Evolutionary conservation across 2,329 filamentous ascomycete genomes (phyloP), one percentile per base, ranked within the genome.

Genomic region (Paraphoma chrysanthemicola): DNA sequence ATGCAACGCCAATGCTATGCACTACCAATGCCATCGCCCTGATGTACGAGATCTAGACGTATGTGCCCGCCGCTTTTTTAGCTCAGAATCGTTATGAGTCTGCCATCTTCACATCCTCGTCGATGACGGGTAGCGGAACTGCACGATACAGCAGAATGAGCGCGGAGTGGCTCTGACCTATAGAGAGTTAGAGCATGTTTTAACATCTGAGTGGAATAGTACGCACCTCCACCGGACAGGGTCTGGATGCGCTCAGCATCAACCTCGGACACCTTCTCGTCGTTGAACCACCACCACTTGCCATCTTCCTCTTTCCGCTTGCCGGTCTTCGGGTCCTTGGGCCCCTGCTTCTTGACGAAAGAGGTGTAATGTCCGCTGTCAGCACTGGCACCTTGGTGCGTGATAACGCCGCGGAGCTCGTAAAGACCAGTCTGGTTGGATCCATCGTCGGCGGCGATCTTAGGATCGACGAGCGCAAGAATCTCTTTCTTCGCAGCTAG

Each of bases 251-350:
- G 95, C 69, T 98, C 94, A 28, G 87, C 83, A 14, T 92, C 88
- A 29, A 99, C 95, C 81, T 99, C 95, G 12, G 90, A 88, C 33
- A 99, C 95, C 81, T 93, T 96, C 74, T 99, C 94, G 71, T 99
- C 95, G 77, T 99, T 98, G 85, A 99, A 99, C 94, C 95, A 99
- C 94, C 95, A 99, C 95, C 95, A 99, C 70, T 93, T 97, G 66
- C 91, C 93, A 72, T 96, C 92, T 73, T 96, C 92, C 71, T 90
- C 88, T 51, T 86, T 87, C 69, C 87, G 83, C 81, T 92, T 91
- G 64, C 91, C 92, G 17, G 89, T 91, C 70, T 88, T 87, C 14
- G 89, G 83, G 67, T 96, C 90, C 55, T 92, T 80, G 9, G 82
- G 80, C 0, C 86, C 89, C 59, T 89, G 84, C 85, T 99, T 97